These are phyloP conservation scores for Monosporascus cannonballus DNA, from an alignment of 2,329 filamentous ascomycete genomes.

Conservation along the genomic window DNA sequence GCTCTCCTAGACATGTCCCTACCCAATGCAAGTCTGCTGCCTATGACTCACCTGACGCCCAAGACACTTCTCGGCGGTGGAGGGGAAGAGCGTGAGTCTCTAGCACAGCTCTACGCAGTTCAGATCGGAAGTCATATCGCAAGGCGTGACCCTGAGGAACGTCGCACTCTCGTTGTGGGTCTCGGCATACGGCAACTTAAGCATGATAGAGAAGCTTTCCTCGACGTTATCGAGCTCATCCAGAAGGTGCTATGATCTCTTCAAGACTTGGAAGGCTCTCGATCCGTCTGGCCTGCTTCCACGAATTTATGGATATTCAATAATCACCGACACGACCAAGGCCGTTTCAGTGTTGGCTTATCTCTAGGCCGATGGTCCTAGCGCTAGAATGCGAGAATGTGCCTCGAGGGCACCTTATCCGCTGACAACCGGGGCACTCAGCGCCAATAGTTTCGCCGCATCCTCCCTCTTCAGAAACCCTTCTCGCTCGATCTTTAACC, in stretches of 20 bases:
- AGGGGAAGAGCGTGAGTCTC: constrained; percentile 68
- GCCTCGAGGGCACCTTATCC: constrained; percentile 1
- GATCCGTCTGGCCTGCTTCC: no score
- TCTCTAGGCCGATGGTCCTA: neutral
- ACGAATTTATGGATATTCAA: no score
- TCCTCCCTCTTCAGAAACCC: constrained; percentile 19
- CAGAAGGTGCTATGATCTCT: constrained; percentile 45
- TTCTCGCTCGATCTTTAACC: constrained; percentile 25
- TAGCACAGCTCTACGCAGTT: constrained; percentile 83
- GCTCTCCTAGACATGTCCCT: constrained; percentile 56
- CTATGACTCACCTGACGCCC: constrained; percentile 75
- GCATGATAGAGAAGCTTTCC: constrained; percentile 50
- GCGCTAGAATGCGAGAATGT: neutral
- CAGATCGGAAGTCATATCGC: constrained; percentile 80
- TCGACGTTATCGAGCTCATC: constrained; percentile 59
- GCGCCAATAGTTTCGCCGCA: constrained; percentile 14
- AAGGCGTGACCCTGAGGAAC: constrained; percentile 60
- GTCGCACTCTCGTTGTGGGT: constrained; percentile 55
- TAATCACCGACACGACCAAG: neutral
- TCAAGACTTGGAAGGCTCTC: neutral
- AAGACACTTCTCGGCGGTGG: constrained; percentile 83
- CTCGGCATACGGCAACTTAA: constrained; percentile 49
- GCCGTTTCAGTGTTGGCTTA: neutral
- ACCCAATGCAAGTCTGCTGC: constrained; percentile 50
- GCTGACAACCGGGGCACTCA: constrained; percentile 18